Base-by-base conservation (phyloP, 768 basidiomycete genomes). In the Phaeolepiota aurea region DNA sequence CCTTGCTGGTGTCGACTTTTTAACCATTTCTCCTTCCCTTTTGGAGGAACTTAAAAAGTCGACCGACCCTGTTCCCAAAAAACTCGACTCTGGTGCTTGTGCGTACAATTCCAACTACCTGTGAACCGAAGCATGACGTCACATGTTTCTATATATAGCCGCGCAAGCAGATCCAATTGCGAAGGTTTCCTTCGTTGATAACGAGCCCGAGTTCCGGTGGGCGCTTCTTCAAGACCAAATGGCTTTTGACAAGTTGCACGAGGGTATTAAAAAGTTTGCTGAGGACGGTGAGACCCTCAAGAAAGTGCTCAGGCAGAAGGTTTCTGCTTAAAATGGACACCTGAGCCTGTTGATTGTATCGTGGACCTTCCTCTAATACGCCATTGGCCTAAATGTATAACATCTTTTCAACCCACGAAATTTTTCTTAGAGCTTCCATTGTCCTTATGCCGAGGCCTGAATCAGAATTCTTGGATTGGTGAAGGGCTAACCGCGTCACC, bases 241-340 rank as follows among this genome's bases (percentile, higher is more conserved):
- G 93, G 92, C 94, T n/a, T 94, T 91, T 58, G 94, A 97, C 63
- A 97, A 98, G 72, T 74, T 97, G 41, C 90, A 96, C 63, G 90
- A 97, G 69, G 96, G 96, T 54, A 96, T 99, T 72, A 82, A 81
- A 71, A 96, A 94, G 66, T 99, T 99, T 58, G 93, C 91, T 38
- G 91, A 87, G 69, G 96, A 98, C 55, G 91, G 90, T 43, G 76
- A 80, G 57, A 79, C 87, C 2, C 81, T 99, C 67, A 96, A 94
- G 76, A 62, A 65, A 10, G 59, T 88, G 49, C 71, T 99, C 60
- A 79, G 72, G 63, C 48, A 79, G 65, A 87, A 83, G 62, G 56
- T 88, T 42, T 58, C 63, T 30, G 77, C 74, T 30, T 75, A 54
- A n/a, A n/a, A n/a, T n/a, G n/a, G n/a, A 65, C 13, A 2, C 28